Percentiles rank a stretch among this genome's conserved stretches.
These are phyloP conservation scores for Ophiobolus disseminans DNA, from an alignment of 2,329 filamentous ascomycete species.

Conservation along the genomic window DNA sequence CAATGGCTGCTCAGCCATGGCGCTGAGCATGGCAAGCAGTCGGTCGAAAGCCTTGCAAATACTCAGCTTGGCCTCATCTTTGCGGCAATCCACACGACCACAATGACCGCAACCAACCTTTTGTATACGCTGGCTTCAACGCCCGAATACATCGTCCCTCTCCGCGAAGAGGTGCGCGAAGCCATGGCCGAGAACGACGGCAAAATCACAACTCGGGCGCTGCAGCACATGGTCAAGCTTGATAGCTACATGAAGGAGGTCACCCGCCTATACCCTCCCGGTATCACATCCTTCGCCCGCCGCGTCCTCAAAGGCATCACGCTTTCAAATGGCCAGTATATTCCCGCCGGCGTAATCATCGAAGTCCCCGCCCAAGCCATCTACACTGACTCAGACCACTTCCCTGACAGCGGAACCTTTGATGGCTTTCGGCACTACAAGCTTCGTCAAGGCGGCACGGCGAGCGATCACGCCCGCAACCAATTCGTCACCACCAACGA, in stretches of 20 bases:
- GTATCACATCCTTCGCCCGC: constrained; percentile 55
- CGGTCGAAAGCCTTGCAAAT: constrained; percentile 11
- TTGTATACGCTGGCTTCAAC: constrained; percentile 40
- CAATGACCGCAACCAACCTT: constrained; percentile 33
- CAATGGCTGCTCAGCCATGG: constrained; percentile 46
- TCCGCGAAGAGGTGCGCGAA: constrained; percentile 51
- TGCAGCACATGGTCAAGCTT: constrained; percentile 46
- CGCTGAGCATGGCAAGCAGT: constrained; percentile 12
- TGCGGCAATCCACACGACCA: constrained; percentile 43
- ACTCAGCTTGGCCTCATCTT: constrained; percentile 37
- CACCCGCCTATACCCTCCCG: constrained; percentile 33
- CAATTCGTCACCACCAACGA: constrained; percentile 41
- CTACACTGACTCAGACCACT: constrained; percentile 31
- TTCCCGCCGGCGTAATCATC: constrained; percentile 45
- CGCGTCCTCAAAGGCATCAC: constrained; percentile 60
- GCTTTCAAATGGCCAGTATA: constrained; percentile 62
- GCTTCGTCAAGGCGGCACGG: constrained; percentile 29
- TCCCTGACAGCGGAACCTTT: constrained; percentile 33
- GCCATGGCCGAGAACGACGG: constrained; percentile 46
- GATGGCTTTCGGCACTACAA: constrained; percentile 45
- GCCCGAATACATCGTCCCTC: constrained; percentile 53
- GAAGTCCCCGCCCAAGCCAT: constrained; percentile 40
- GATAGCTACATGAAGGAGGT: constrained; percentile 49
- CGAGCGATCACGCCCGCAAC: constrained; percentile 36
- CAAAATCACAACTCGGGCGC: constrained; percentile 34